Percentiles rank a stretch among this genome's conserved stretches.
phyloP scores from a whole-genome alignment of 2,329 filamentous ascomycete genomes.

The Coniochaeta sp. region DNA sequence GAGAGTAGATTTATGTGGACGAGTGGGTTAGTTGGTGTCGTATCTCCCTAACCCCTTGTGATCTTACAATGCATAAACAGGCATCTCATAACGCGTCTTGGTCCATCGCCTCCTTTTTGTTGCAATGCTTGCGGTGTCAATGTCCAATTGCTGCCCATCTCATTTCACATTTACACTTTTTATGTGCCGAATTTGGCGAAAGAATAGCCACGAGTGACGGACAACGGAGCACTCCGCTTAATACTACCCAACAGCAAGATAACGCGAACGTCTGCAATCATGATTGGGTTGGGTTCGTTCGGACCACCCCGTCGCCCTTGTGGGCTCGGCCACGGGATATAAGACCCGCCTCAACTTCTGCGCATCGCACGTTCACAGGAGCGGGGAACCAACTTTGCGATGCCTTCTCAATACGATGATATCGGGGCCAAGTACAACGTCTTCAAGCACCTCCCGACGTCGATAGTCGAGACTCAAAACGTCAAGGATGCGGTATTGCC shows the following conservation, averaged over 20 bases:
- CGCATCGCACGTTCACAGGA: neutral
- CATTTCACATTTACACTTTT: neutral
- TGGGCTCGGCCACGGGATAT: neutral
- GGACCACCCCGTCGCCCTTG: neutral
- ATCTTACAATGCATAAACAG: neutral
- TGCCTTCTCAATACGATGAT: slow-evolving; percentile 10
- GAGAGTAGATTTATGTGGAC: neutral
- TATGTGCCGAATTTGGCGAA: neutral
- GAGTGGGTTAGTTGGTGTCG: neutral
- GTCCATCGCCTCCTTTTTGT: neutral
- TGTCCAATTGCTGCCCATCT: neutral
- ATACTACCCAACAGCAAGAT: neutral
- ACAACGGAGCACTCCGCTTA: neutral
- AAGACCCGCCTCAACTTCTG: neutral
- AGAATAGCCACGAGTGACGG: neutral
- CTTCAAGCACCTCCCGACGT: slow-evolving; percentile 9
- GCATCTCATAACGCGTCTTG: neutral
- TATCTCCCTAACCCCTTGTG: neutral
- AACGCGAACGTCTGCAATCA: neutral
- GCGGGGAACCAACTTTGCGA: neutral
- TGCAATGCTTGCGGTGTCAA: neutral
- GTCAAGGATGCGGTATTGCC: slow-evolving; percentile 6
- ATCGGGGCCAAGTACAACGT: slow-evolving; percentile 9
- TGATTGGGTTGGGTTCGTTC: neutral
- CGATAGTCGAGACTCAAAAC: slow-evolving; percentile 8